A percentile compares a stretch with the other conserved stretches of the same genome.
Conservation (phyloP, 306 rosid species). For the Prunus dulcis region DNA sequence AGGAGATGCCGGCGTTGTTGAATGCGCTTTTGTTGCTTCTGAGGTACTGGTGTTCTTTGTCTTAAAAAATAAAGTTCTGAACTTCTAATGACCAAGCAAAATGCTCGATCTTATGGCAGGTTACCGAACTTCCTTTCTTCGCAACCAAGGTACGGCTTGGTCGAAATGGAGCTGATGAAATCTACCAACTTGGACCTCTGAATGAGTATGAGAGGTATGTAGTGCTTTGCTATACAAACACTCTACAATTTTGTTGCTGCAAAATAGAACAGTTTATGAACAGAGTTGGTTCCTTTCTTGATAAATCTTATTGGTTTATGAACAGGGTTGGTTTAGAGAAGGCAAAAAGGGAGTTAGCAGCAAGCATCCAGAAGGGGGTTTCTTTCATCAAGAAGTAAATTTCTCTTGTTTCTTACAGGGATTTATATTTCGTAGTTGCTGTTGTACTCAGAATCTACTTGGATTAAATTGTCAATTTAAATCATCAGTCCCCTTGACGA, state of each 20-base stretch:
- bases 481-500: not conserved
- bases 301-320: not conserved
- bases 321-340: constrained; percentile 67
- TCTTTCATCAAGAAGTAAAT: constrained; percentile 44
- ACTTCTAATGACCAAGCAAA: not conserved
- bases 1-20: constrained; percentile 87
- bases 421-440: not conserved
- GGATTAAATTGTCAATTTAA: not conserved
- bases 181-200: constrained; percentile 73
- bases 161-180: constrained; percentile 72
- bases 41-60: constrained; percentile 43
- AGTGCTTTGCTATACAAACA: not conserved
- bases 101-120: constrained; percentile 37
- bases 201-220: constrained; percentile 82
- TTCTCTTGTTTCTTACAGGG: not conserved
- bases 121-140: constrained; percentile 85
- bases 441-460: constrained; percentile 1
- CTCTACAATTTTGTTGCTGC: not conserved
- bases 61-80: constrained; percentile 1
- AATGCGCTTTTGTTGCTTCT: constrained; percentile 80
- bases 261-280: not conserved
- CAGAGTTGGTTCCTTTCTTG: not conserved
- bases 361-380: constrained; percentile 63
- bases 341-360: constrained; percentile 59
- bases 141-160: constrained; percentile 85